These are phyloP conservation scores for Mimosa pudica DNA, from an alignment of 306 rosid genomes.

Conservation along the genomic window DNA sequence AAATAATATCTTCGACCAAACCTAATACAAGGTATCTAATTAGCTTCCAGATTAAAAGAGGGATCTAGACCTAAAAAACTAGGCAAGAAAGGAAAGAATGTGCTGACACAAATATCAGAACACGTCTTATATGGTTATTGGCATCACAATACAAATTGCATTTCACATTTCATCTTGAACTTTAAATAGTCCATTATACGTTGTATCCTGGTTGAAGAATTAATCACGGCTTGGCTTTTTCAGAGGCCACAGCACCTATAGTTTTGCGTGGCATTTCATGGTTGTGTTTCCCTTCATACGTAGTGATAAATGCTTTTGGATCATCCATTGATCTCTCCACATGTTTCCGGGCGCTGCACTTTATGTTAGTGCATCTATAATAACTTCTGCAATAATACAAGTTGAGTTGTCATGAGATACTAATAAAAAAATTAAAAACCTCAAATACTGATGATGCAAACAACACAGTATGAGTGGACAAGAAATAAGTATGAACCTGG, in stretches of 20 bases:
- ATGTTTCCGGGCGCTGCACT: slow-evolving; percentile 84
- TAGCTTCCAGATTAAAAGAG: background rate
- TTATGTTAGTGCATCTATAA: slow-evolving; percentile 79
- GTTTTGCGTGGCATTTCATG: slow-evolving; percentile 76
- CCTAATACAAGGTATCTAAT: background rate
- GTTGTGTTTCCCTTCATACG: slow-evolving; percentile 96
- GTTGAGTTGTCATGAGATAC: background rate
- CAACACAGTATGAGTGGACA: background rate
- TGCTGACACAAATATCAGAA: background rate
- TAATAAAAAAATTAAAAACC: background rate
- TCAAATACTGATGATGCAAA: background rate
- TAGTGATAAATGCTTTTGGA: slow-evolving; percentile 82
- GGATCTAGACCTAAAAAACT: background rate
- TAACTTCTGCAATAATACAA: slow-evolving; percentile 68
- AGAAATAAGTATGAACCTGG: slow-evolving; percentile 52
- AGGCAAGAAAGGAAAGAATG: slow-evolving; percentile 5
- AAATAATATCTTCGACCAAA: background rate
- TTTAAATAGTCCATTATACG: slow-evolving; percentile 1
- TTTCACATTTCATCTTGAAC: slow-evolving; percentile 3
- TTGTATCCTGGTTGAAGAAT: slow-evolving; percentile 17
- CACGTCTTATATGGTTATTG: background rate
- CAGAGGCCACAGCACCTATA: slow-evolving; percentile 52
- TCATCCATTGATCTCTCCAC: slow-evolving; percentile 93
- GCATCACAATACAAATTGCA: slow-evolving; percentile 22
- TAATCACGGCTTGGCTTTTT: slow-evolving; percentile 48